Conservation (phyloP, 179 eudicot species). For the Nepenthes alata region DNA sequence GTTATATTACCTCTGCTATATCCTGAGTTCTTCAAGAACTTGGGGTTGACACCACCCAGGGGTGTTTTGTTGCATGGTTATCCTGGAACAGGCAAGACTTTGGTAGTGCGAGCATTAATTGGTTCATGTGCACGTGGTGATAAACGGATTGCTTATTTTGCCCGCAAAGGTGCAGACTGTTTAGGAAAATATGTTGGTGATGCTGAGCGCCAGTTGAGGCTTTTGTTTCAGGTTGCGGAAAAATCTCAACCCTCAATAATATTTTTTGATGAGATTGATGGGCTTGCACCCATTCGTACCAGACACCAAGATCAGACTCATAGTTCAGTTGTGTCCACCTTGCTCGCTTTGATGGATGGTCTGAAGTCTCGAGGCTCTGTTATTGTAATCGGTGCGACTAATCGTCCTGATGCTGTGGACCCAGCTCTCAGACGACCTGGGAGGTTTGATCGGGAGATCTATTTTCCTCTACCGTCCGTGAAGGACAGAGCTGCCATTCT, state of each 20-base stretch:
- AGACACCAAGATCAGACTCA: slow-evolving; percentile 98
- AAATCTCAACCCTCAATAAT: slow-evolving; percentile 90
- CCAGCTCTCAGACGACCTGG: slow-evolving; percentile 96
- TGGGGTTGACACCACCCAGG: slow-evolving; percentile 92
- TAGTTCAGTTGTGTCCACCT: slow-evolving; percentile 92
- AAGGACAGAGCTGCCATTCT: slow-evolving; percentile 88
- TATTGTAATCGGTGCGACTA: slow-evolving; percentile 91
- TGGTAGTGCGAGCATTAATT: slow-evolving; percentile 77
- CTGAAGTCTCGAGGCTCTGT: slow-evolving; percentile 92
- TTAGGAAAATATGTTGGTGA: slow-evolving; percentile 96
- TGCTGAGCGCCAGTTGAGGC: slow-evolving; percentile 96
- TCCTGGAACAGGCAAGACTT: slow-evolving; percentile 96
- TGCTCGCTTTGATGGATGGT: slow-evolving; percentile 94
- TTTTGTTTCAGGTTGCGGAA: slow-evolving; percentile 93
- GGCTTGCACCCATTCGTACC: slow-evolving; percentile 87
- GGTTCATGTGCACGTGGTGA: slow-evolving; percentile 94
- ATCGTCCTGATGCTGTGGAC: slow-evolving; percentile 94
- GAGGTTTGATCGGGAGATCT: slow-evolving; percentile 92
- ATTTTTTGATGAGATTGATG: slow-evolving; percentile 97
- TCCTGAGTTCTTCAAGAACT: slow-evolving; percentile 69
- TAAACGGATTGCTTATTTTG: slow-evolving; percentile 85
- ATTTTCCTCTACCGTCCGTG: slow-evolving; percentile 75
- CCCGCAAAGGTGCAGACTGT: slow-evolving; percentile 98
- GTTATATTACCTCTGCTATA: slow-evolving; percentile 82
- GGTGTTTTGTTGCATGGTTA: slow-evolving; percentile 94